Conservation (phyloP, 2,329 filamentous ascomycete species). For the Cladosporium austrohemisphaericum region DNA sequence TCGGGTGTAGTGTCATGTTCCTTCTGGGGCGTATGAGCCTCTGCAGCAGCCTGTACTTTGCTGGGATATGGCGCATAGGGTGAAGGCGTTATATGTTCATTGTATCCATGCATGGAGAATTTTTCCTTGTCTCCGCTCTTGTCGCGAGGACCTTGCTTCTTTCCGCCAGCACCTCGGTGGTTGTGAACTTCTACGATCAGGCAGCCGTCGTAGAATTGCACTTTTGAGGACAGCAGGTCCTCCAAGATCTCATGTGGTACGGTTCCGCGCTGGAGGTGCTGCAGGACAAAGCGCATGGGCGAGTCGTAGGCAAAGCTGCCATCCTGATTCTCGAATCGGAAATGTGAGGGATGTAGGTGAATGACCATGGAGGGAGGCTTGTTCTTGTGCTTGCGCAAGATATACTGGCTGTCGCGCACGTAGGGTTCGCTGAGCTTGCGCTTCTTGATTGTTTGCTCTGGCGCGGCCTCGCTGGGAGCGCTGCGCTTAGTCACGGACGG, state of each 20-base stretch:
- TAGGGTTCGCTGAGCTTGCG: slow-evolving; percentile 31
- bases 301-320: slow-evolving; percentile 89
- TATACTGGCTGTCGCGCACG: slow-evolving; percentile 70
- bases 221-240: slow-evolving; percentile 66
- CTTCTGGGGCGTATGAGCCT: slow-evolving; percentile 35
- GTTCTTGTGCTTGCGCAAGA: slow-evolving; percentile 74
- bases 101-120: slow-evolving; percentile 90
- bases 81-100: slow-evolving; percentile 84
- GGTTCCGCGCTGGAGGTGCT: slow-evolving; percentile 71
- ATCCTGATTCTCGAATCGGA: slow-evolving; percentile 90
- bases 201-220: slow-evolving; percentile 88
- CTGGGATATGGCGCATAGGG: slow-evolving; percentile 70
- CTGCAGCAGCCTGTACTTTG: slow-evolving; percentile 18
- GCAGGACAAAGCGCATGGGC: slow-evolving; percentile 77
- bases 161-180: slow-evolving; percentile 56
- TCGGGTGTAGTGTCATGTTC: slow-evolving; percentile 28
- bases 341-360: slow-evolving; percentile 80
- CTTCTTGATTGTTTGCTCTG: slow-evolving; percentile 23
- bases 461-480: slow-evolving; percentile 23
- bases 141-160: slow-evolving; percentile 41
- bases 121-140: slow-evolving; percentile 58
- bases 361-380: slow-evolving; percentile 77
- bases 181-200: slow-evolving; percentile 93
- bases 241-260: slow-evolving; percentile 86
- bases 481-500: slow-evolving; percentile 29